Evolutionary conservation across 208 protist genomes (phyloP).

Genomic region (Angomonas ambiguus): DNA sequence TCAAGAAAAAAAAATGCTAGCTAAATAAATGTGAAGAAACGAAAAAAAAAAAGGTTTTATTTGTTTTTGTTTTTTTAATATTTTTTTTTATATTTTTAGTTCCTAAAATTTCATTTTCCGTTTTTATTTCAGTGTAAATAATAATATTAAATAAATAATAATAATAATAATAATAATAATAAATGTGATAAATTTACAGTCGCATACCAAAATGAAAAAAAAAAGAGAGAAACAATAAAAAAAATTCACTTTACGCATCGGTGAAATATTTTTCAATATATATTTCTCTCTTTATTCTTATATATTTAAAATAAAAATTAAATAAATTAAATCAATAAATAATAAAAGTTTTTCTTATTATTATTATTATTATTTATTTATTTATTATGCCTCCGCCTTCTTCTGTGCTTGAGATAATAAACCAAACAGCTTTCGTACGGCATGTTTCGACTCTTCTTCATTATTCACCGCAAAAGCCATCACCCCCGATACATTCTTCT

Average conservation of each 20-base stretch:
- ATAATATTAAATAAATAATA: slow-evolving; percentile 11
- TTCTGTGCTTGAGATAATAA: neutral
- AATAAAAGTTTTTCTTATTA: no score
- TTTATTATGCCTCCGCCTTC: neutral
- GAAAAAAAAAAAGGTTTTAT: slow-evolving; percentile 1
- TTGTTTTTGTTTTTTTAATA: neutral
- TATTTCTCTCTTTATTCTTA: no score
- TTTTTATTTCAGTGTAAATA: neutral
- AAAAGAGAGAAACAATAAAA: no score
- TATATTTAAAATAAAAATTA: no score
- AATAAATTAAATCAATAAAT: no score
- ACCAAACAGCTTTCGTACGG: neutral
- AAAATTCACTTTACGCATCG: no score
- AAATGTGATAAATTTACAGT: neutral
- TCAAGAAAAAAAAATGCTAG: neutral
- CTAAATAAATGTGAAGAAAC: neutral
- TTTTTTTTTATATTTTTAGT: slow-evolving; percentile 2
- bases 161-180: slow-evolving; percentile 16
- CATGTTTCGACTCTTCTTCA: neutral
- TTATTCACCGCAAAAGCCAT: neutral
- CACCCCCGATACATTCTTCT: neutral
- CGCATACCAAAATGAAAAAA: no score
- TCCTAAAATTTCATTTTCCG: neutral
- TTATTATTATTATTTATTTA: no score
- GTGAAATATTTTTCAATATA: no score